These are phyloP conservation scores for Trichoderma reesei DNA, from an alignment of 495 filamentous ascomycete genomes.

Conservation along the genomic window DNA sequence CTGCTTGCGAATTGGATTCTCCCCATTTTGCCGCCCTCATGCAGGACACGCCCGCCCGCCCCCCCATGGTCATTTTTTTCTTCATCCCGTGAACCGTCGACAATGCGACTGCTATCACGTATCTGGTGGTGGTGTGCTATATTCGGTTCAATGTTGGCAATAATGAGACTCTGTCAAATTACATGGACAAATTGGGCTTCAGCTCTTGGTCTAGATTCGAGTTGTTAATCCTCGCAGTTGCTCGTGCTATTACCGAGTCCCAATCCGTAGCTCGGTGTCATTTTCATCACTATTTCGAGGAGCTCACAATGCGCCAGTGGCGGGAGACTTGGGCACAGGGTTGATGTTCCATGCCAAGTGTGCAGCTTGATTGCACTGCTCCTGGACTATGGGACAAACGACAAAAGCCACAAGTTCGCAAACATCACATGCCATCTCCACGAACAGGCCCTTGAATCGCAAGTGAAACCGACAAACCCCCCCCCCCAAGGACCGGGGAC, in stretches of 20 bases:
- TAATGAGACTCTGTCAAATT: too few relatives aligned
- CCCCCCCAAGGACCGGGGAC: neutral
- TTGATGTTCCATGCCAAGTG: neutral
- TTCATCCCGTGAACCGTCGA: neutral
- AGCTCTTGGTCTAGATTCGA: too few relatives aligned
- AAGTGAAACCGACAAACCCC: neutral
- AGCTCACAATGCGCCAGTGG: slow-evolving; percentile 3
- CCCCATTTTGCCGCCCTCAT: slow-evolving; percentile 4
- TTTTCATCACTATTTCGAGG: neutral
- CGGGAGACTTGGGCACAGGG: slow-evolving; percentile 1
- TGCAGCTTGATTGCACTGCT: neutral
- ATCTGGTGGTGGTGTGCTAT: too few relatives aligned
- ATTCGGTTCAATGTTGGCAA: too few relatives aligned
- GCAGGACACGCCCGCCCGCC: neutral
- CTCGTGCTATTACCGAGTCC: neutral
- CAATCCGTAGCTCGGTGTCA: neutral
- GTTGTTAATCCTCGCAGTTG: too few relatives aligned
- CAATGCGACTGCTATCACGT: neutral
- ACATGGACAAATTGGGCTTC: too few relatives aligned
- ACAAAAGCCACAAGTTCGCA: too few relatives aligned
- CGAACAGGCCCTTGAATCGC: neutral
- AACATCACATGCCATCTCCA: too few relatives aligned
- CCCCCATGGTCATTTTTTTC: slow-evolving; percentile 5
- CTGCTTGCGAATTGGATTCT: neutral
- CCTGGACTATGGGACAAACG: too few relatives aligned